Evolutionary conservation across 179 eudicot species (phyloP).

Genomic region (Vitellaria paradoxa): DNA sequence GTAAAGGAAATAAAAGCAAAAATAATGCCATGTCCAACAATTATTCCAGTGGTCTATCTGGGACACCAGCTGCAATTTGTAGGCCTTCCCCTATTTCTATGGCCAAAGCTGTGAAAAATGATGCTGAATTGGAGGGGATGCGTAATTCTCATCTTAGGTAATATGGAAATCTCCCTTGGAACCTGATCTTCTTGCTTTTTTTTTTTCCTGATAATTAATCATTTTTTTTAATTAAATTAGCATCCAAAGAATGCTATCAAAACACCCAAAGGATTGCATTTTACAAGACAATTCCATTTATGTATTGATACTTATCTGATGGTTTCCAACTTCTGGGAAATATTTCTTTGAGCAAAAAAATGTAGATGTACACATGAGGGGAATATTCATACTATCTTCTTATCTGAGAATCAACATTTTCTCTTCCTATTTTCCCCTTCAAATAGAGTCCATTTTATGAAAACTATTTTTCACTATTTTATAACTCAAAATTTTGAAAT

Average conservation of each 20-base stretch:
- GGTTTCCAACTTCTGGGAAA: background rate
- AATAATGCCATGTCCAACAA: slow-evolving; percentile 20
- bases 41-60: slow-evolving; percentile 38
- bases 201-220: too few species aligned
- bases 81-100: slow-evolving; percentile 70
- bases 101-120: slow-evolving; percentile 86
- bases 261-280: too few species aligned
- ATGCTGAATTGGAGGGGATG: slow-evolving; percentile 90
- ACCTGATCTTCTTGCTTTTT: background rate
- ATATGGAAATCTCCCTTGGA: slow-evolving; percentile 2
- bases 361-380: background rate
- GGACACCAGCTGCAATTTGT: slow-evolving; percentile 53
- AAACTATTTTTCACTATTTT: too few species aligned
- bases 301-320: background rate
- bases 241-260: too few species aligned
- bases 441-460: background rate
- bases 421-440: background rate
- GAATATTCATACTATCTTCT: background rate
- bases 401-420: background rate
- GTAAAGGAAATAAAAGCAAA: slow-evolving; percentile 35
- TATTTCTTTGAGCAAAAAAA: background rate
- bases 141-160: slow-evolving; percentile 82
- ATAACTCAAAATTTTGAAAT: too few species aligned
- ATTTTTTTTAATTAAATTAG: too few species aligned
- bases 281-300: background rate